These are phyloP conservation scores for Pleurotus citrinopileatus DNA, from an alignment of 768 basidiomycete genomes.

Conservation along the genomic window DNA sequence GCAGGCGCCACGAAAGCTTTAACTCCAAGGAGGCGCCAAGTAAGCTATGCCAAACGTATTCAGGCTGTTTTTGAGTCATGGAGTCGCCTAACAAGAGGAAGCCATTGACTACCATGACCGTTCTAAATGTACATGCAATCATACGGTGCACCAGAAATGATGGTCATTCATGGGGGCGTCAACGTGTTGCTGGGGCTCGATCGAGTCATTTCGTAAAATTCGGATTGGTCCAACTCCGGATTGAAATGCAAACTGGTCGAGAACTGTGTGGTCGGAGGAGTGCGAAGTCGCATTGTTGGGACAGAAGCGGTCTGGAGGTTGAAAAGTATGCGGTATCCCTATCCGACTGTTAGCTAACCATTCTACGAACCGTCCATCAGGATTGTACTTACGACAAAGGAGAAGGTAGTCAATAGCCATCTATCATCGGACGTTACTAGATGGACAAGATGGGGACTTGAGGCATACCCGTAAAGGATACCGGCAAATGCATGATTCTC, in stretches of 20 bases:
- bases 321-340: conserved; percentile 37
- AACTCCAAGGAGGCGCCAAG: no score
- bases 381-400: conserved; percentile 26
- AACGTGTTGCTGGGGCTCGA: background rate
- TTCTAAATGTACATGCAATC: no score
- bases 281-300: background rate
- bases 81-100: no score
- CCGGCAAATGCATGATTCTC: conserved; percentile 25
- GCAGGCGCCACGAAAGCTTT: no score
- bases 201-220: background rate
- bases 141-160: no score
- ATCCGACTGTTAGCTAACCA: background rate
- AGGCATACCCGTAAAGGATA: conserved; percentile 28
- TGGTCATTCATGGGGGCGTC: background rate
- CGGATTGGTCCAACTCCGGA: background rate
- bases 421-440: no score
- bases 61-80: no score
- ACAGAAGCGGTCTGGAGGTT: conserved; percentile 18
- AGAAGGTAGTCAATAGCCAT: conserved; percentile 32
- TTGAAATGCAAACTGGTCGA: background rate
- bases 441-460: no score
- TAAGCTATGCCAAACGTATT: no score
- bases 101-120: no score
- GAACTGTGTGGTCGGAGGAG: background rate
- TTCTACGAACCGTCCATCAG: background rate